Conservation (phyloP, 2,329 filamentous ascomycete species). For the Cercospora citrullina region DNA sequence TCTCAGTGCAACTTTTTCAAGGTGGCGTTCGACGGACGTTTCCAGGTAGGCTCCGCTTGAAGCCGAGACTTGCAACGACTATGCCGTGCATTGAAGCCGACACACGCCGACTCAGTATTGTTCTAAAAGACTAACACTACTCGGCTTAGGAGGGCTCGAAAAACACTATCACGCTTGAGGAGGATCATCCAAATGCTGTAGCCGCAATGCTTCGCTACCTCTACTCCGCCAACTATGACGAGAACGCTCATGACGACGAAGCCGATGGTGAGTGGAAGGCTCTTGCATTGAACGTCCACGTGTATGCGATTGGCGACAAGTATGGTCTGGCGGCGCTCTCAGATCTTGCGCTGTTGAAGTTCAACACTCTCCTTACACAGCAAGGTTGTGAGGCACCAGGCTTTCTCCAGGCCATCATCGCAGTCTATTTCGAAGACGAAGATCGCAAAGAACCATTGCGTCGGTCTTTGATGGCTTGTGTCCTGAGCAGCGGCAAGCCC, state of each 20-base stretch:
- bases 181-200: slow-evolving; percentile 17
- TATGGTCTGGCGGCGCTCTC: slow-evolving; percentile 8
- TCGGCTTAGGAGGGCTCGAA: slow-evolving; percentile 5
- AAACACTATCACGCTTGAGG: not conserved
- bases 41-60: slow-evolving; percentile 17
- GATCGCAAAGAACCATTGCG: not conserved
- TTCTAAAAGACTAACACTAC: not conserved
- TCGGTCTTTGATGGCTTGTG: not conserved
- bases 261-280: not conserved
- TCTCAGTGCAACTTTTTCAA: slow-evolving; percentile 30
- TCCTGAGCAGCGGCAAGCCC: not conserved
- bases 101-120: not conserved
- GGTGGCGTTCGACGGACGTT: slow-evolving; percentile 26
- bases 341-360: slow-evolving; percentile 5
- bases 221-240: slow-evolving; percentile 15
- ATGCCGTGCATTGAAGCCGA: too few relatives aligned
- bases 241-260: not conserved
- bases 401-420: not conserved
- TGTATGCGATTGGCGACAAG: slow-evolving; percentile 13
- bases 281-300: slow-evolving; percentile 5
- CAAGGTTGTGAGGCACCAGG: not conserved
- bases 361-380: not conserved
- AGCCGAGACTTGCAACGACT: too few relatives aligned
- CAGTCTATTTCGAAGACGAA: not conserved
- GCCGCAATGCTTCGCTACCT: slow-evolving; percentile 16